These are phyloP conservation scores for Zarea fungicola DNA, from an alignment of 2,329 filamentous ascomycete species.

Conservation along the genomic window DNA sequence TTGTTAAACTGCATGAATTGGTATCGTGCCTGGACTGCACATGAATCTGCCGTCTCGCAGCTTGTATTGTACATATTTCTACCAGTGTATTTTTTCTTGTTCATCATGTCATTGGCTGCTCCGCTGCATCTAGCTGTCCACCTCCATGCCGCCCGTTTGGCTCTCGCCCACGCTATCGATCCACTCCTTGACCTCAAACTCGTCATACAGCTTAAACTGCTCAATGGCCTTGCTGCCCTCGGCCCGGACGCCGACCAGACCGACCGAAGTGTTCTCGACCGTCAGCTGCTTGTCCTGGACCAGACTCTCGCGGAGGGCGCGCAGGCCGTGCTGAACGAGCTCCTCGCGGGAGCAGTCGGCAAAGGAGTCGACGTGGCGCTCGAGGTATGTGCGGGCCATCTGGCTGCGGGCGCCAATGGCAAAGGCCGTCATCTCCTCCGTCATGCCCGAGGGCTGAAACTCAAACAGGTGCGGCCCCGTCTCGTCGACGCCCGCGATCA, in stretches of 20 bases:
- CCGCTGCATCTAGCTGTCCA: constrained; percentile 27
- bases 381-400: constrained; percentile 96
- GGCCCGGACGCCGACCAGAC: constrained; percentile 64
- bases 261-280: constrained; percentile 92
- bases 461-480: constrained; percentile 94
- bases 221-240: constrained; percentile 57
- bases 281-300: constrained; percentile 97
- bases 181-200: constrained; percentile 78
- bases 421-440: constrained; percentile 94
- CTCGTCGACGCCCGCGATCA: constrained; percentile 92
- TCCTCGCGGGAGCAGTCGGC: constrained; percentile 71
- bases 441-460: constrained; percentile 94
- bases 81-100: constrained; percentile 19
- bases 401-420: constrained; percentile 94
- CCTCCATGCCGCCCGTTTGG: constrained; percentile 36
- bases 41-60: constrained; percentile 23
- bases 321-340: constrained; percentile 83
- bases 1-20: not conserved
- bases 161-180: constrained; percentile 66
- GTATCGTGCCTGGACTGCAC: constrained; percentile 9
- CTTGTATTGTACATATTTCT: constrained; percentile 33
- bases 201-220: constrained; percentile 86
- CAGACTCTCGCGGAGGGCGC: constrained; percentile 89
- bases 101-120: constrained; percentile 15
- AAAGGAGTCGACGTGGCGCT: constrained; percentile 85